Evolutionary conservation across 2,329 filamentous ascomycete species (phyloP).

Genomic region (Chaetomiaceae sp.): DNA sequence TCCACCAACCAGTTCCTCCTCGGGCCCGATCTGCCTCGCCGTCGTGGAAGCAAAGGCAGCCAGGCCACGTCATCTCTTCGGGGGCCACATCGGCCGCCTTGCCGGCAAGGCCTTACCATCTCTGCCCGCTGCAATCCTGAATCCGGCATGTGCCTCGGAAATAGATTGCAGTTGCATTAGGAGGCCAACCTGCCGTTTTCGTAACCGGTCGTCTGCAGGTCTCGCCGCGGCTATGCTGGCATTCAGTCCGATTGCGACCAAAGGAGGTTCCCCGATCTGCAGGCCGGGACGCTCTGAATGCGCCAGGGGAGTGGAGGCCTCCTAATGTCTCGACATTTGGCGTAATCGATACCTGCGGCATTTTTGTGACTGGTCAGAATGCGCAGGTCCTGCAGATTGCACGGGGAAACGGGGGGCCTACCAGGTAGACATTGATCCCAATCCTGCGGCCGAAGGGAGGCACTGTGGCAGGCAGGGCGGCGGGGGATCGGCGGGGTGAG

Average conservation of each 20-base stretch:
- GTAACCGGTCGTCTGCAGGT: conserved; percentile 6
- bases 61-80: conserved; percentile 13
- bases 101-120: conserved; percentile 3
- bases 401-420: conserved; percentile 1
- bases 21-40: conserved; percentile 9
- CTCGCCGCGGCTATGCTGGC: conserved; percentile 7
- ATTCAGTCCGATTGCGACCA: conserved; percentile 16
- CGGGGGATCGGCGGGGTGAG: no score
- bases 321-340: not conserved
- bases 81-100: conserved; percentile 6
- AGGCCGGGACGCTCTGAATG: conserved; percentile 4
- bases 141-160: conserved; percentile 1
- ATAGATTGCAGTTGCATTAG: conserved; percentile 6
- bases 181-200: conserved; percentile 3
- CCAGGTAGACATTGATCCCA: not conserved
- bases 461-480: not conserved
- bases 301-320: not conserved
- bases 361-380: conserved; percentile 8
- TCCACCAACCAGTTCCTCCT: no score
- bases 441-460: conserved; percentile 2
- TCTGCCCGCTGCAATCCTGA: not conserved
- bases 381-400: conserved; percentile 4
- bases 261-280: conserved; percentile 6
- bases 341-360: conserved; percentile 2
- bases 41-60: conserved; percentile 12